Base-by-base conservation (phyloP, 768 basidiomycete genomes). In the Polyporus arcularius region DNA sequence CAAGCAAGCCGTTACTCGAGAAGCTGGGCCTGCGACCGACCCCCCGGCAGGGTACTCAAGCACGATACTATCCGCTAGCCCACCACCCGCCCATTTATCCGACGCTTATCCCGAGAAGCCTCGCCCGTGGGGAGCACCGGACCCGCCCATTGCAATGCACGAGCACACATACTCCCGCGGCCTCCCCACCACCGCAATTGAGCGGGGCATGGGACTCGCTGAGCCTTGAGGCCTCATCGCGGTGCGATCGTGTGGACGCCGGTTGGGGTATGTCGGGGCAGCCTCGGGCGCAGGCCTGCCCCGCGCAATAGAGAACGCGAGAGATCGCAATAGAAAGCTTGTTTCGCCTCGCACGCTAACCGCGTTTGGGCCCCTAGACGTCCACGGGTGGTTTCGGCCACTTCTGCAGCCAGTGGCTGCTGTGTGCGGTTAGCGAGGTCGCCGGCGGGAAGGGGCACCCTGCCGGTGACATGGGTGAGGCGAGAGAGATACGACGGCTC, bases 241-340 rank as follows among this genome's bases (percentile, higher is more conserved):
- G 46, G 60, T 53, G 30, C 52, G 55, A 21, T 61, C 49, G 60
- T 61, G 55, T 61, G 50, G 60, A 16, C 7, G 60, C 60, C 48
- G 48, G 53, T 56, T 53, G 60, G 60, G 60, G 55, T 61, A 61
- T 61, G 60, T 61, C 62, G 62, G 62, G 50, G 43, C 53, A 63
- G 62, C 58, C 58, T 63, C 62, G 62, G 62, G 55, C 48, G 52
- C 15, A 40, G 16, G 30, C 26, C 9, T 35, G 52, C 11, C 30
- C 51, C 2, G 32, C 41, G 12, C 39, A 28, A 26, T 42, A 31
- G 16, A 12, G 52, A 26, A 38, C 35, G 52, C 14, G 14, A 39
- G 41, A 39, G 41, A 59, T 58, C 58, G 53, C 57, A 57, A 59
- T 63, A 54, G 56, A 63, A 56, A 63, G 62, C 62, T 59, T 63